A percentile compares a stretch with the other conserved stretches of the same genome.
Conservation (phyloP, 805 yeast genomes). For the Kockiozyma suomiensis region DNA sequence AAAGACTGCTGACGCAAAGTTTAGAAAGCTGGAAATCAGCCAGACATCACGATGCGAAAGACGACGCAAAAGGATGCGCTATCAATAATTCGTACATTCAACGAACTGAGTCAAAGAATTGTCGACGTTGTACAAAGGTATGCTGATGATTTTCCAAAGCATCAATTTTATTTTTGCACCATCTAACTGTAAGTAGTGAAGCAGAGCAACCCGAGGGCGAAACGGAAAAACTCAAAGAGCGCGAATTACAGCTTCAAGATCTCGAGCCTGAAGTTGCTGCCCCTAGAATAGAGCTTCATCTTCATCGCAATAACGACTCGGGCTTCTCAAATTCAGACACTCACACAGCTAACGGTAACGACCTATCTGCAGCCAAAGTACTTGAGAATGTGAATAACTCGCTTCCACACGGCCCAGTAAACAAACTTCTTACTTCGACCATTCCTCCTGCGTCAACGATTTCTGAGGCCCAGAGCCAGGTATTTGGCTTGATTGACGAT, state of each 20-base stretch:
- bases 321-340: background rate
- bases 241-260: slow-evolving; percentile 23
- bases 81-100: slow-evolving; percentile 82
- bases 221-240: slow-evolving; percentile 32
- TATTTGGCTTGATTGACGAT: slow-evolving; percentile 24
- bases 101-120: slow-evolving; percentile 81
- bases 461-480: slow-evolving; percentile 19
- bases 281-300: slow-evolving; percentile 27
- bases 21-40: slow-evolving; percentile 64
- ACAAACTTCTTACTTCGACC: slow-evolving; percentile 8
- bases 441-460: slow-evolving; percentile 4
- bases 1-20: background rate
- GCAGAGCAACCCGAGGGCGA: slow-evolving; percentile 36
- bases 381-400: background rate
- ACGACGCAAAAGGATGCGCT: slow-evolving; percentile 67
- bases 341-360: background rate
- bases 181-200: slow-evolving; percentile 16
- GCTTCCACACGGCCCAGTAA: slow-evolving; percentile 11
- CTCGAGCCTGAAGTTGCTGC: slow-evolving; percentile 15
- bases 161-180: too few species aligned
- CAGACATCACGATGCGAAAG: slow-evolving; percentile 85
- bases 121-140: slow-evolving; percentile 44
- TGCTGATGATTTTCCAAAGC: background rate
- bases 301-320: slow-evolving; percentile 18
- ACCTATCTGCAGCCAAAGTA: background rate